phyloP scores from a whole-genome alignment of 306 rosid species.

The Vigna unguiculata region DNA sequence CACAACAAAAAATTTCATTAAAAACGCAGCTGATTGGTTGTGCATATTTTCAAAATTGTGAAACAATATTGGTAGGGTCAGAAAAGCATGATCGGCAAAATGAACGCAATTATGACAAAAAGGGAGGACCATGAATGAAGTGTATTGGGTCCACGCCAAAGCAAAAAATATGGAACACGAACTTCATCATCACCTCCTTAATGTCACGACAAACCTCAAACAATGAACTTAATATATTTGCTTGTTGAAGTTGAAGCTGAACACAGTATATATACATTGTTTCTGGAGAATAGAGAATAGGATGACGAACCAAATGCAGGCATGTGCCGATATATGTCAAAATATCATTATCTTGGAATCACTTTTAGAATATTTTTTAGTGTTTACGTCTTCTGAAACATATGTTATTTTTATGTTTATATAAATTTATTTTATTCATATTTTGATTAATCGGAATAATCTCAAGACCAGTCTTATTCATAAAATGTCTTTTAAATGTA shows the following conservation, averaged over 20 bases:
- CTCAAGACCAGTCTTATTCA: too few relatives aligned
- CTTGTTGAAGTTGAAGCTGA: background rate
- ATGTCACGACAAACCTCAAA: background rate
- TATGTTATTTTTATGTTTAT: too few relatives aligned
- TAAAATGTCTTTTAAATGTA: too few relatives aligned
- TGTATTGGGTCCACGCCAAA: background rate
- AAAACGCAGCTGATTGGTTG: background rate
- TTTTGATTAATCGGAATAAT: too few relatives aligned
- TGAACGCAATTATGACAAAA: background rate
- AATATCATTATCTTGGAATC: too few relatives aligned
- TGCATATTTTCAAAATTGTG: background rate
- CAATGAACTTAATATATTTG: background rate
- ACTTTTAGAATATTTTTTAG: too few relatives aligned
- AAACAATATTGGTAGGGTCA: constrained; percentile 8
- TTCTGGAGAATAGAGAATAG: background rate
- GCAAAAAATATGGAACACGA: too few relatives aligned
- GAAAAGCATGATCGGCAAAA: constrained; percentile 7
- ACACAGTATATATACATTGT: background rate
- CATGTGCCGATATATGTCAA: background rate
- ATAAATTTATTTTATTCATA: too few relatives aligned
- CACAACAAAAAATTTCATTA: background rate
- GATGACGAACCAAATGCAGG: background rate
- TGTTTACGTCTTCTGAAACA: too few relatives aligned
- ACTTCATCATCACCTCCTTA: background rate
- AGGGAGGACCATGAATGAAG: background rate